Evolutionary conservation across 352 stramenopile genomes (phyloP), one percentile per base, ranked within the genome.

Genomic region (Chrysophaeum taylorii): DNA sequence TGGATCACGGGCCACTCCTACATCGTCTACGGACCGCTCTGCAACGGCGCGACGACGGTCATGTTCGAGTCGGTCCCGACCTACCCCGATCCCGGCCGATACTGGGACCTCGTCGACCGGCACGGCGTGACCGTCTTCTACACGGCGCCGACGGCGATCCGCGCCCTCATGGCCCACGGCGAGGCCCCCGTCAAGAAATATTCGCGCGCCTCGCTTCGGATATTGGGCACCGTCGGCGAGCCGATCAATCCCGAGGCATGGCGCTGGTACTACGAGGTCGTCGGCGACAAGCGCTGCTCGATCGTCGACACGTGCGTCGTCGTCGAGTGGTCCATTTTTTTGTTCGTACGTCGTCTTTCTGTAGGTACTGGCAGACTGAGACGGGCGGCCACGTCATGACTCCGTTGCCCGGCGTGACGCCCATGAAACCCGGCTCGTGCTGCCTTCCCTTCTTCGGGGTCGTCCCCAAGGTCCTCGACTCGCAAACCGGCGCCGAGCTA

Each of bases 231-330:
- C 63, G 95, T 98, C 27, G 95, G 95, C 36, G 95, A 99, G 81
- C 95, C 94, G 5, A 98, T 98, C 80, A 98, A 99, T 80, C 94
- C 94, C 0, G 94, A 97, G 78, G 87, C 95, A 33, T 98, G 91
- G 92, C 82, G 84, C 29, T 97, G 93, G 94, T 98, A 98, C 77
- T 96, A 94, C 73, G 83, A 94, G 72, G 80, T 92, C 41, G 84
- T 96, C 38, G 85, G 86, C 29, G 82, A 87, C 31, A 31, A 29
- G 14, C 33, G 61, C 27, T 80, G 75, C 71, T 41, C 48, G 15
- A 41, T 61, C 42, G 48, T 33, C 21, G 71, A 70, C n/a, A 72
- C 87, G 70, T 96, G 89, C 80, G 88, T 90, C 71, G 87, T 97
- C 39, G 87, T 94, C 21, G 92, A 97, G 81, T 77, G 29, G 64